Base-by-base conservation (phyloP, 495 filamentous ascomycete species). In the Aspergillus panamensis region DNA sequence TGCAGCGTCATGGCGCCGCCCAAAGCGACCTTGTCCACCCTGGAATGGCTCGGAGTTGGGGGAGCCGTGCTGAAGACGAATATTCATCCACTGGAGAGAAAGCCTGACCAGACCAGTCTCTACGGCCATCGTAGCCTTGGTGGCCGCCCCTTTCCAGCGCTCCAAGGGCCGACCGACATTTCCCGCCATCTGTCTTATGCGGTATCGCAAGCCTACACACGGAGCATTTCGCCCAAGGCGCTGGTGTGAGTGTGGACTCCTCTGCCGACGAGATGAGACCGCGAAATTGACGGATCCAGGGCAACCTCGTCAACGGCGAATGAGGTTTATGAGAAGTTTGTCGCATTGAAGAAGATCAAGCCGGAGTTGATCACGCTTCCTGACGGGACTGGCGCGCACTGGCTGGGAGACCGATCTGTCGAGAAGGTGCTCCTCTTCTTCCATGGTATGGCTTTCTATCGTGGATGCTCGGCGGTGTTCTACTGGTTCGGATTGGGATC, bases 401-500 rank as follows among this genome's bases (percentile, higher is more conserved):
- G 81, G 81, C 58, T 82, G 10, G 81, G 81, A 3, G 60, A 67
- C 37, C 62, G 64, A 32, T 68, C 62, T 25, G 77, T 78, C 3
- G 62, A 78, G 59, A 74, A 80, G 48, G 58, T 78, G 3, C 58
- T 84, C 19, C 30, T 83, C 8, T 82, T 74, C 56, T 78, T 76
- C 58, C 79, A 80, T 58, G 82, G 75, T 77, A 47, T 13, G 69
- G 54, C 1, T 30, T 2, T 21, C n/a, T 30, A 9, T 20, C 21
- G 3, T 25, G n/a, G 3, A 2, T 30, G 35, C 17, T 43, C 17
- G 43, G n/a, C 4, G 16, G 16, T 6, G 12, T 43, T n/a, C 40
- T 43, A n/a, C n/a, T n/a, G n/a, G n/a, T n/a, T n/a, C n/a, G n/a
- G n/a, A n/a, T n/a, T n/a, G n/a, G n/a, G n/a, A n/a, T n/a, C n/a